Conservation (phyloP, 495 filamentous ascomycete species). For the Acidiella bohemica region DNA sequence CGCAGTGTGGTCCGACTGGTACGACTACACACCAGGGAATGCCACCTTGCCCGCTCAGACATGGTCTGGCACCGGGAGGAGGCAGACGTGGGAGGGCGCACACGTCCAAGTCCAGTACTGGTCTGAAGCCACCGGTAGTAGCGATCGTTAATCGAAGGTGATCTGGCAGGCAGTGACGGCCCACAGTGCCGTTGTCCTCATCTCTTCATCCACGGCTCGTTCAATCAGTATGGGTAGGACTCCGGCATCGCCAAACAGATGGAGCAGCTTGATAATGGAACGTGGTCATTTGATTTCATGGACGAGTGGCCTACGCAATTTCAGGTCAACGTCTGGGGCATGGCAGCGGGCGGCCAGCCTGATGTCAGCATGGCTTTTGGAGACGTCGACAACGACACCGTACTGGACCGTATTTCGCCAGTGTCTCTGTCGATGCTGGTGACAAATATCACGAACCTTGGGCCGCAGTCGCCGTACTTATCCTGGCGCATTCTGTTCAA, state of each 20-base stretch:
- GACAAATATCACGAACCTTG: constrained; percentile 46
- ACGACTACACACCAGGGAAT: constrained; percentile 37
- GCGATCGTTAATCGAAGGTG: constrained; percentile 51
- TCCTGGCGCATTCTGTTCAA: constrained; percentile 44
- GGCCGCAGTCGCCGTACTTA: constrained; percentile 41
- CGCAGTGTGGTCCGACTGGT: constrained; percentile 47
- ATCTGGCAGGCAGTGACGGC: constrained; percentile 32
- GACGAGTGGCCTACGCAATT: constrained; percentile 51
- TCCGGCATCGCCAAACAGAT: constrained; percentile 45
- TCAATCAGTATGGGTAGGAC: constrained; percentile 58
- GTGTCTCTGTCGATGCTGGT: constrained; percentile 41
- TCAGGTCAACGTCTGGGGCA: constrained; percentile 57
- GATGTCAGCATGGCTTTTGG: constrained; percentile 46
- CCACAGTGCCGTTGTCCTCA: constrained; percentile 46
- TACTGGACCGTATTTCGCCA: constrained; percentile 52
- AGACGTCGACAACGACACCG: constrained; percentile 46
- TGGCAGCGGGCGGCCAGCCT: constrained; percentile 50
- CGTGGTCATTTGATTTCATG: constrained; percentile 51
- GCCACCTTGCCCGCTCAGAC: constrained; percentile 32
- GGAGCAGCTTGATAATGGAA: constrained; percentile 38
- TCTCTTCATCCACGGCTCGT: constrained; percentile 51
- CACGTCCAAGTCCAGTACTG: constrained; percentile 58
- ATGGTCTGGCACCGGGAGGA: constrained; percentile 50
- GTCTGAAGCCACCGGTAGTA: constrained; percentile 50
- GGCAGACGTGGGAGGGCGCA: constrained; percentile 50